These are phyloP conservation scores for Penicillium digitatum DNA, from an alignment of 2,329 filamentous ascomycete genomes.

Conservation along the genomic window DNA sequence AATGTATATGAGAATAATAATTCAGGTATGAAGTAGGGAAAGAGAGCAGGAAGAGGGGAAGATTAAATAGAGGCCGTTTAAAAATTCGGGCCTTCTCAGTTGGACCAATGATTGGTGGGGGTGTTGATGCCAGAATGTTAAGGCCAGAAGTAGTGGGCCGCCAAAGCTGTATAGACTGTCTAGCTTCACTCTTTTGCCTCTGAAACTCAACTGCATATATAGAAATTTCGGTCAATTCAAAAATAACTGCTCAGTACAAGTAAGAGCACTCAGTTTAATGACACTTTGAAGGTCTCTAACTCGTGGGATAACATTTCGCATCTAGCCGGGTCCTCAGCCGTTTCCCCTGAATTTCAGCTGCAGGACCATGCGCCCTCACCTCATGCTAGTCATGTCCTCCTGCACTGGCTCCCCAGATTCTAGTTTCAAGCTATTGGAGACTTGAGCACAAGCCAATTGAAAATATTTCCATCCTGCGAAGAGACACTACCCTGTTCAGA, in stretches of 20 bases:
- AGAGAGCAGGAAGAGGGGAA: constrained; percentile 14
- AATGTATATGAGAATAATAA: constrained; percentile 20
- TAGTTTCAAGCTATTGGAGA: no score
- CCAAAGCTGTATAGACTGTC: neutral
- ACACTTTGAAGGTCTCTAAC: neutral
- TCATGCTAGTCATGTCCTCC: neutral
- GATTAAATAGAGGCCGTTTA: constrained; percentile 46
- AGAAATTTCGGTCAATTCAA: no score
- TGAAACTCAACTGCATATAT: neutral
- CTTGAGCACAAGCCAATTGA: no score
- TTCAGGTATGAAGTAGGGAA: constrained; percentile 21
- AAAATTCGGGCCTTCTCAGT: constrained; percentile 15
- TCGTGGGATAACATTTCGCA: neutral
- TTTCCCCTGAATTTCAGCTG: neutral
- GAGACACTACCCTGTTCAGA: neutral
- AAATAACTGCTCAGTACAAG: no score
- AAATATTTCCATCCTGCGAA: neutral
- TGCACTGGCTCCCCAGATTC: no score
- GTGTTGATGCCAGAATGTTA: constrained; percentile 3
- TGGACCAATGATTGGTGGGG: constrained; percentile 7
- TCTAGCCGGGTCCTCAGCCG: neutral
- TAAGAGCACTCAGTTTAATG: no score
- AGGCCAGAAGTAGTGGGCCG: neutral
- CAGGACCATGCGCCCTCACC: neutral
- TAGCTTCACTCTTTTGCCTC: neutral